Base-by-base conservation (phyloP, 2,329 filamentous ascomycete species). In the Hymenoscyphus scutula region DNA sequence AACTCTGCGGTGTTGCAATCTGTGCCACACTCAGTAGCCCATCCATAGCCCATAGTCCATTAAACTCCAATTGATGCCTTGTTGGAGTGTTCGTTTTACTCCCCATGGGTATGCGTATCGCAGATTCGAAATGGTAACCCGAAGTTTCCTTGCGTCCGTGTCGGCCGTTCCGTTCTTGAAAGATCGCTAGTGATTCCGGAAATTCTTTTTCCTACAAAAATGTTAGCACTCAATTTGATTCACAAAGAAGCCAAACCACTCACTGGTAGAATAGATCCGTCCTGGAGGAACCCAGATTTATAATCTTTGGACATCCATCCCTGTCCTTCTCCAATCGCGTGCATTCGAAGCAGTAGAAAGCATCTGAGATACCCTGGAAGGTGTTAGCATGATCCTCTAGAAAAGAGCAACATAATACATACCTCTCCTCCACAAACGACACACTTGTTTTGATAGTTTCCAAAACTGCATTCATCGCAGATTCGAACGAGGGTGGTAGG, bases 371-470 rank as follows among this genome's bases (percentile, higher is more conserved):
- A 32, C 95, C 95, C 80, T 76, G 51, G n/a, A 37, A 32, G 55
- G 1, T 48, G 6, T 53, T 17, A 56, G 60, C 58, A 71, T 48
- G 56, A 25, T 5, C 34, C 25, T 45, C 13, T 5, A 1, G 37
- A 51, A 29, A n/a, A 10, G 27, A 1, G 3, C 11, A 23, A 11
- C 10, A 45, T 6, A 3, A 19, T 54, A 63, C 62, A 60, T 66
- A 69, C 69, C 72, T 98, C 95, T 71, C 95, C 95, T 76, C 95
- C 95, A 78, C 95, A 99, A 53, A 99, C 95, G 70, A 99, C 92
- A 76, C 95, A 99, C 79, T 99, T 99, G 82, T 99, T 99, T 81
- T 98, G 95, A 82, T 97, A 99, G 84, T 99, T 99, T 75, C 95
- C 95, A 77, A 99, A 99, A 76, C 91, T 93, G 83, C 95, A 99